These are phyloP conservation scores for Pythium grandisporangium DNA, from an alignment of 352 stramenopile species.

Conservation along the genomic window DNA sequence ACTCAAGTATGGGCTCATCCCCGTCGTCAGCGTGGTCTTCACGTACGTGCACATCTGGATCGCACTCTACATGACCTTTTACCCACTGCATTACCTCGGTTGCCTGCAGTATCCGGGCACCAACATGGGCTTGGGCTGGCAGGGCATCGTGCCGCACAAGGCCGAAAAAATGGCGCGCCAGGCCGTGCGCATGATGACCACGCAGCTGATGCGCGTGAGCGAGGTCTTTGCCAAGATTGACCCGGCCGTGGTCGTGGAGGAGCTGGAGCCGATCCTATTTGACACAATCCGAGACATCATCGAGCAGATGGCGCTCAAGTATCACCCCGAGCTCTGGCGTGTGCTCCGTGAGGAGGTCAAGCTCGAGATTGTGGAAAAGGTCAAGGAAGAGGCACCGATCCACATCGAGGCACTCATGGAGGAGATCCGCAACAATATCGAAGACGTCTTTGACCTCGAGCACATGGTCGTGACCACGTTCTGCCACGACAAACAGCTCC, in stretches of 20 bases:
- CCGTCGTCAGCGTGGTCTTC: slow-evolving; percentile 83
- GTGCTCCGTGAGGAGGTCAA: slow-evolving; percentile 72
- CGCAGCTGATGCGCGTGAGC: slow-evolving; percentile 87
- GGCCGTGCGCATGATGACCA: slow-evolving; percentile 90
- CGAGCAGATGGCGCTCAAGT: slow-evolving; percentile 83
- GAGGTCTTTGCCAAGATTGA: slow-evolving; percentile 91
- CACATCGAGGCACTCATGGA: slow-evolving; percentile 93
- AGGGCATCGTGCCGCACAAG: slow-evolving; percentile 96
- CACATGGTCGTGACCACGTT: slow-evolving; percentile 93
- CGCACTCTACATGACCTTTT: slow-evolving; percentile 97
- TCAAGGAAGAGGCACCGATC: slow-evolving; percentile 87
- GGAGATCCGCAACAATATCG: slow-evolving; percentile 91
- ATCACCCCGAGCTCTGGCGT: slow-evolving; percentile 76
- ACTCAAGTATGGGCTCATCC: slow-evolving; percentile 79
- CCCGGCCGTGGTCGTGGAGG: slow-evolving; percentile 79
- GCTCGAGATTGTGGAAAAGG: slow-evolving; percentile 90
- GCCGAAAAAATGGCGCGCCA: slow-evolving; percentile 94
- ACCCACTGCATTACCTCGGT: slow-evolving; percentile 91
- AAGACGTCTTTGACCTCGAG: slow-evolving; percentile 94
- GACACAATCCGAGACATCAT: slow-evolving; percentile 83
- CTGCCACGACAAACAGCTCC: slow-evolving; percentile 90
- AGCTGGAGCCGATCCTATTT: slow-evolving; percentile 89
- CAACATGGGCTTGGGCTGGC: slow-evolving; percentile 93
- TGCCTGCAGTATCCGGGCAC: slow-evolving; percentile 81
- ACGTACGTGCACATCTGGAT: slow-evolving; percentile 95